Evolutionary conservation across 2,329 filamentous ascomycete genomes (phyloP).

Genomic region (Botryosphaeria dothidea): DNA sequence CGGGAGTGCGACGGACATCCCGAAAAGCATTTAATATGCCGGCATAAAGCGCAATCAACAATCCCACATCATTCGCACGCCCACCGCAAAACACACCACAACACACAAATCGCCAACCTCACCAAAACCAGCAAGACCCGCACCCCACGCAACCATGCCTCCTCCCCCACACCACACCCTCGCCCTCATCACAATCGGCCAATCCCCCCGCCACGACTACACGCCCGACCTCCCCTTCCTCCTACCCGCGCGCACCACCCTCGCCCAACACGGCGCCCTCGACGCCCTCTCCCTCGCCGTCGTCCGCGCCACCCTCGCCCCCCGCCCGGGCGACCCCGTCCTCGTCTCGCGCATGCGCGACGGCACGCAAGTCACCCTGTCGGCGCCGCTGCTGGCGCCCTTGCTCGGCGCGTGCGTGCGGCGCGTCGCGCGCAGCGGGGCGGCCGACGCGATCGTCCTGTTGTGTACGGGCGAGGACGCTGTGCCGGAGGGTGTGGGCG

Average conservation of each 20-base stretch:
- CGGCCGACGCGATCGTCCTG: background rate
- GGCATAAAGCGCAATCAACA: too few species aligned
- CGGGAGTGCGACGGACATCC: too few species aligned
- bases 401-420: background rate
- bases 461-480: background rate
- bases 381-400: background rate
- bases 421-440: background rate
- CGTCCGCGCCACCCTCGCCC: background rate
- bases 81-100: too few species aligned
- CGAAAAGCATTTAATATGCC: too few species aligned
- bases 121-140: too few species aligned
- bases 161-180: background rate
- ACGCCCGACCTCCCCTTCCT: background rate
- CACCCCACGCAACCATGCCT: too few species aligned
- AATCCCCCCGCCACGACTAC: slow-evolving; percentile 15
- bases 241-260: background rate
- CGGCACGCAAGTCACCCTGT: background rate
- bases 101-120: too few species aligned
- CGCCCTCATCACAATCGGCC: slow-evolving; percentile 6
- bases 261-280: slow-evolving; percentile 9
- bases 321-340: background rate
- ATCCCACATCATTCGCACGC: too few species aligned
- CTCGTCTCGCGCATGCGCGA: slow-evolving; percentile 10
- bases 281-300: background rate
- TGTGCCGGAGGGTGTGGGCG: background rate